phyloP scores from a whole-genome alignment of 305 asterid species.

The Fraxinus latifolia region DNA sequence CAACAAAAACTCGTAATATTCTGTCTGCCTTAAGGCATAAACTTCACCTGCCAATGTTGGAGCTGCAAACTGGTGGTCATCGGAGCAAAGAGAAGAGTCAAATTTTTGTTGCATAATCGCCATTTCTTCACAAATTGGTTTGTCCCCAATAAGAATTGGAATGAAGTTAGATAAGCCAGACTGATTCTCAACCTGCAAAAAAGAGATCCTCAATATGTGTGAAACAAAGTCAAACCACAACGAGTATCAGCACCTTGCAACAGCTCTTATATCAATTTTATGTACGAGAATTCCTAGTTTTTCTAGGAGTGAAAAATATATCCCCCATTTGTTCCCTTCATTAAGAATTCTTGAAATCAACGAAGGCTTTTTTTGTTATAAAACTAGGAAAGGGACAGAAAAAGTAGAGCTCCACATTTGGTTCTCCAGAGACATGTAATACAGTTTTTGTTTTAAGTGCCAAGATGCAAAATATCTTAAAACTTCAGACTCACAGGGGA shows the following conservation, averaged over 20 bases:
- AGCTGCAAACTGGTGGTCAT: constrained; percentile 25
- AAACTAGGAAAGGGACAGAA: background rate
- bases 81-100: constrained; percentile 28
- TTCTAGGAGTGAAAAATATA: background rate
- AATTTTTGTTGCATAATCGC: constrained; percentile 48
- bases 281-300: background rate
- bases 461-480: background rate
- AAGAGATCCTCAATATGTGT: constrained; percentile 1
- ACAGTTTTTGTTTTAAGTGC: background rate
- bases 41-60: constrained; percentile 41
- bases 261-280: background rate
- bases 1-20: constrained; percentile 50
- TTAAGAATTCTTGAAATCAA: background rate
- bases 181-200: constrained; percentile 83
- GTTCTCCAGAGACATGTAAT: background rate
- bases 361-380: background rate
- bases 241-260: constrained; percentile 9
- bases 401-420: background rate
- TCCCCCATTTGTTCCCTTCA: background rate
- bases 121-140: constrained; percentile 80
- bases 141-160: constrained; percentile 72
- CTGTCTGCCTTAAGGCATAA: constrained; percentile 38
- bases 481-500: background rate
- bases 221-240: constrained; percentile 12
- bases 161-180: constrained; percentile 89